Percentiles rank a stretch among this genome's conserved stretches.
Conservation (phyloP, 495 filamentous ascomycete species). For the Hypoxylon lenormandii region DNA sequence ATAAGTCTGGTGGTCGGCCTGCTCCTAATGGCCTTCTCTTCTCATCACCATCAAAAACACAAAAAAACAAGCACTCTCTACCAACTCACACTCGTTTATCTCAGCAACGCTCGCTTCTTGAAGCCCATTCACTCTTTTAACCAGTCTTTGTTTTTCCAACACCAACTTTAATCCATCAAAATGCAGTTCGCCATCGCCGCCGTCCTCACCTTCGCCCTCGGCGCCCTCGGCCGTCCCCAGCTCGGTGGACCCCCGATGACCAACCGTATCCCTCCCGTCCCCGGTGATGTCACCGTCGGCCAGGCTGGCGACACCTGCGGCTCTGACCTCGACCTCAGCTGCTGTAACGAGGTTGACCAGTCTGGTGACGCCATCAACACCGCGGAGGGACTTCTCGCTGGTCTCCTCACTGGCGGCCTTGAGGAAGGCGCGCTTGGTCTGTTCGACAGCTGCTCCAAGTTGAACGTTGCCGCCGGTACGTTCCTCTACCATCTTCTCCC, state of each 20-base stretch:
- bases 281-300: constrained; percentile 60
- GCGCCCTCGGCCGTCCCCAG: constrained; percentile 43
- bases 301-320: constrained; percentile 64
- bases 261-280: constrained; percentile 52
- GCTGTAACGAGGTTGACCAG: constrained; percentile 63
- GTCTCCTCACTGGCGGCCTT: constrained; percentile 45
- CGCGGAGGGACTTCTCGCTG: constrained; percentile 40
- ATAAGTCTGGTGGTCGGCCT: constrained; percentile 43
- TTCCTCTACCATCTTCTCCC: background rate
- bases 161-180: constrained; percentile 43
- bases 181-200: constrained; percentile 53
- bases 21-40: background rate
- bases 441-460: constrained; percentile 50
- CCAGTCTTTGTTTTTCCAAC: background rate
- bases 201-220: constrained; percentile 49
- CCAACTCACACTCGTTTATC: constrained; percentile 46
- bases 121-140: constrained; percentile 26
- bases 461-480: constrained; percentile 48
- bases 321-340: constrained; percentile 54
- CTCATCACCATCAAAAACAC: constrained; percentile 47
- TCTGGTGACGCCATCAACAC: constrained; percentile 57
- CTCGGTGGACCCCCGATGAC: constrained; percentile 20
- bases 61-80: constrained; percentile 49
- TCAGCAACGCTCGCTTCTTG: constrained; percentile 41
- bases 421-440: constrained; percentile 38